Evolutionary conservation across 169 alveolate genomes (phyloP), one percentile per base, ranked within the genome.

Genomic region (Eimeria maxima): DNA sequence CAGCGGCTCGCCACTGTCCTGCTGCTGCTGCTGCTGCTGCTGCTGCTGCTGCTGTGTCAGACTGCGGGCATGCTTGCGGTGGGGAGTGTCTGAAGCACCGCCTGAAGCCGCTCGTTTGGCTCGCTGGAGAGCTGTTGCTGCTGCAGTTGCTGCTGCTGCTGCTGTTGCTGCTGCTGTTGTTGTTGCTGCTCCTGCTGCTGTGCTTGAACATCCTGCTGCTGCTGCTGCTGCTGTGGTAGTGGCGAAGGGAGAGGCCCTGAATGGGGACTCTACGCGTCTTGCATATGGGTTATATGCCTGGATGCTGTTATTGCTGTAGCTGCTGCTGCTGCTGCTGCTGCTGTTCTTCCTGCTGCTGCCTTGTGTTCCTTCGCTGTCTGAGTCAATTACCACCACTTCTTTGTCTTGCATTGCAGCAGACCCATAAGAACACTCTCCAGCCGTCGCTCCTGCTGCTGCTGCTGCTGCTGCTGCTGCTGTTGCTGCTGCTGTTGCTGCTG

Each of bases 401-500:
- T 83, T 69, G 18, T n/a, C 73, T 42, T 47, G 90, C 33, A 47
- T 42, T 81, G 74, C 90, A 6, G 90, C 74, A n/a, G 47, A 8
- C 47, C 0, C 47, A 18, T 71, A 60, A n/a, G 44, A 47, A 45
- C 18, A 81, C 6, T 47, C 71, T 47, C 50, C 24, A 14, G 87
- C 13, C 16, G 87, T 57, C 55, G 11, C 67, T 18, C 38, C 53
- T n/a, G 67, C 69, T 42, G 44, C 67, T 20, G 89, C 89, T 14
- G 89, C 89, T 78, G 65, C 89, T 47, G 69, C 89, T n/a, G 92
- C 92, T 27, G 92, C 76, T 80, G 65, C 29, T 8, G 63, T 71
- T 18, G 92, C 55, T 55, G 92, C 92, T 83, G 91, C 76, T 22
- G 76, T 76, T 57, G 90, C 90, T 47, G 90, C 90, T 81, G 69